Conservation (phyloP, 2,329 filamentous ascomycete species). For the Alternaria viburni region DNA sequence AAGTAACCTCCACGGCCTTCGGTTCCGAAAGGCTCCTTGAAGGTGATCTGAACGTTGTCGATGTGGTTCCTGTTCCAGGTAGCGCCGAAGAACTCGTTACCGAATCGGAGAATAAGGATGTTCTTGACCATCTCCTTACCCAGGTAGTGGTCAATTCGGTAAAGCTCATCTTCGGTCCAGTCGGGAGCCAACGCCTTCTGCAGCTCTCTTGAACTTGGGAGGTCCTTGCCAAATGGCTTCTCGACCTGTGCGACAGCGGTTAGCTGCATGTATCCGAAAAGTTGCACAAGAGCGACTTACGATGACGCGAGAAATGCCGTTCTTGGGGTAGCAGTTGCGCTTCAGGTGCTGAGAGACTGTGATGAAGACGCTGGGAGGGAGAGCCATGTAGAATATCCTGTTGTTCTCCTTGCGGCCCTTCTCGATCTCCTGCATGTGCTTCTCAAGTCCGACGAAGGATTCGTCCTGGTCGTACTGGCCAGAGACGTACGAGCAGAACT, state of each 20-base stretch:
- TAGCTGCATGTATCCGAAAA: constrained; percentile 18
- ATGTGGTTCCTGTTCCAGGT: constrained; percentile 99
- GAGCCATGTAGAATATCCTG: constrained; percentile 98
- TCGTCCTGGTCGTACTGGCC: constrained; percentile 98
- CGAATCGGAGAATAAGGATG: constrained; percentile 95
- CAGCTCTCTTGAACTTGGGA: constrained; percentile 90
- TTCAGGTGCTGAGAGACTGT: constrained; percentile 97
- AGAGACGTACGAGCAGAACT: constrained; percentile 90
- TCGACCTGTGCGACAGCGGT: constrained; percentile 70
- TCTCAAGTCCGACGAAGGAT: constrained; percentile 83
- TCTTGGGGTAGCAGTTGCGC: constrained; percentile 92
- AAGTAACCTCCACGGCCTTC: constrained; percentile 98
- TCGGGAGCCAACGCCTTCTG: constrained; percentile 95
- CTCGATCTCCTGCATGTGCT: constrained; percentile 86
- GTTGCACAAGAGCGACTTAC: constrained; percentile 58
- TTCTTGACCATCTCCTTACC: constrained; percentile 99
- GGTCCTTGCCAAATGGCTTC: constrained; percentile 98
- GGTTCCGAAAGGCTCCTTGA: constrained; percentile 99
- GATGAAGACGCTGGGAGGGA: constrained; percentile 97
- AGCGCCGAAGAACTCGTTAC: constrained; percentile 97
- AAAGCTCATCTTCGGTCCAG: constrained; percentile 98
- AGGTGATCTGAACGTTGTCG: constrained; percentile 98
- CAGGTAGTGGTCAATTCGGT: constrained; percentile 98
- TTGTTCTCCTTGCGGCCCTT: constrained; percentile 81
- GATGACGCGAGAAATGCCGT: constrained; percentile 91